Evolutionary conservation across 1,284 basidiomycete species (phyloP).

Genomic region (Ustilago hordei): DNA sequence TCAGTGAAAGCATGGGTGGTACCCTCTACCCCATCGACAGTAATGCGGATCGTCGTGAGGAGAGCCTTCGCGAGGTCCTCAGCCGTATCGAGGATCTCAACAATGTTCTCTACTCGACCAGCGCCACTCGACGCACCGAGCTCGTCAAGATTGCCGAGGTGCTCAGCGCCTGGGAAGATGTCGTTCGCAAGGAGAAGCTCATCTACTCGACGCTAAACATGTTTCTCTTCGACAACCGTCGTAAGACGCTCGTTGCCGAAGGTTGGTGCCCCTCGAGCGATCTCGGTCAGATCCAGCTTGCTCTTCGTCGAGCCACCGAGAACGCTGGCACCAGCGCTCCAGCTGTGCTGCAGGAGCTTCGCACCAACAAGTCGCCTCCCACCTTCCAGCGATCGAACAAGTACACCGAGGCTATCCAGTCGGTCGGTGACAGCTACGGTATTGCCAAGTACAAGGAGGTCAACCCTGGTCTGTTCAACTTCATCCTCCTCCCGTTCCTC

Average conservation of each 20-base stretch:
- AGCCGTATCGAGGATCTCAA: slow-evolving; percentile 92
- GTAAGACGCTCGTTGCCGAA: slow-evolving; percentile 96
- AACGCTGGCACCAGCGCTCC: slow-evolving; percentile 91
- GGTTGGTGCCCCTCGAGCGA: slow-evolving; percentile 97
- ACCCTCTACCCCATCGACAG: slow-evolving; percentile 96
- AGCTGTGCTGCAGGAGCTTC: slow-evolving; percentile 90
- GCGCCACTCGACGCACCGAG: slow-evolving; percentile 81
- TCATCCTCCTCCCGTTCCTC: slow-evolving; percentile 96
- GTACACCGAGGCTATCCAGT: slow-evolving; percentile 97
- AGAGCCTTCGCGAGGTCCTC: slow-evolving; percentile 88
- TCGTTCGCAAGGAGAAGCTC: slow-evolving; percentile 93
- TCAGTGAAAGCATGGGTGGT: slow-evolving; percentile 97
- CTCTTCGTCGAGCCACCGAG: slow-evolving; percentile 92
- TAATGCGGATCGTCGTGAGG: slow-evolving; percentile 89
- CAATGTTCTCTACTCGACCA: slow-evolving; percentile 78
- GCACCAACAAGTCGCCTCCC: slow-evolving; percentile 90
- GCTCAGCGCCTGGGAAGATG: slow-evolving; percentile 90
- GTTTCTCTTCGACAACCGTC: slow-evolving; percentile 91
- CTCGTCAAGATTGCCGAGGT: slow-evolving; percentile 87
- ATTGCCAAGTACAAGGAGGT: slow-evolving; percentile 95
- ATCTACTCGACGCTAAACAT: slow-evolving; percentile 74
- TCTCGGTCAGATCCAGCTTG: slow-evolving; percentile 85
- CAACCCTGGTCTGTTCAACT: slow-evolving; percentile 94
- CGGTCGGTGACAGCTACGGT: slow-evolving; percentile 98
- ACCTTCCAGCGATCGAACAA: slow-evolving; percentile 96